A percentile compares a stretch with the other conserved stretches of the same genome.
Conservation (phyloP, 345 rosid genomes). For the Theobroma cacao region DNA sequence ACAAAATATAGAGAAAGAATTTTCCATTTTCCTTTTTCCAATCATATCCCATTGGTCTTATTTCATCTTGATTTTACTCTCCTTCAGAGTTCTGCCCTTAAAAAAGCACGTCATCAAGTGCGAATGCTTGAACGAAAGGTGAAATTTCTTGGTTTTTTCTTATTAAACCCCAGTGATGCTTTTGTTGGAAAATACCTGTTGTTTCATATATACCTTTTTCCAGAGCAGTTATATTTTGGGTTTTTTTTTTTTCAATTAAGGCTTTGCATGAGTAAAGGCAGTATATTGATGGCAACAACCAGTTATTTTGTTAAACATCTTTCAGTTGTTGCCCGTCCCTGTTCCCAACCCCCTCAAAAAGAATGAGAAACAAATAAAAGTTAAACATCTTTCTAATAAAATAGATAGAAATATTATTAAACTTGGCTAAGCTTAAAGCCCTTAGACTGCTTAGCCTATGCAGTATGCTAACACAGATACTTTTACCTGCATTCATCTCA, state of each 20-base stretch:
- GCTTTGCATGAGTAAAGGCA: not conserved
- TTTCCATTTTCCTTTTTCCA: not conserved
- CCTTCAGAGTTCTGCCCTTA: constrained; percentile 70
- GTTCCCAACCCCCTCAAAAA: not conserved
- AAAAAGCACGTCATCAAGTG: constrained; percentile 65
- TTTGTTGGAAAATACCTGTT: not conserved
- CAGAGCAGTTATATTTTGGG: not conserved
- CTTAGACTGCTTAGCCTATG: not conserved
- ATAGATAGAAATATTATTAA: not conserved
- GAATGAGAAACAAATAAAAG: not conserved
- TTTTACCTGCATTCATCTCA: not conserved
- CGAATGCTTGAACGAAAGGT: constrained; percentile 76
- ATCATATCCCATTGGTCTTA: not conserved
- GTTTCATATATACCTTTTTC: not conserved
- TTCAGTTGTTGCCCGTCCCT: not conserved
- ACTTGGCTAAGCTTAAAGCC: not conserved
- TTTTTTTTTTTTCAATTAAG: not conserved
- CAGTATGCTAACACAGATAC: not conserved
- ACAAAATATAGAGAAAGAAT: not conserved
- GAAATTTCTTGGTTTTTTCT: not conserved
- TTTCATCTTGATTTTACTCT: constrained; percentile 17
- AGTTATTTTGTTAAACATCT: not conserved
- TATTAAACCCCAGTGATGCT: not conserved
- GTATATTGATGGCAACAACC: not conserved
- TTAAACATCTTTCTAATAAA: not conserved